Percentiles rank a stretch among this genome's conserved stretches.
Conservation (phyloP, 805 yeast species). For the Ogataea populi-albae region DNA sequence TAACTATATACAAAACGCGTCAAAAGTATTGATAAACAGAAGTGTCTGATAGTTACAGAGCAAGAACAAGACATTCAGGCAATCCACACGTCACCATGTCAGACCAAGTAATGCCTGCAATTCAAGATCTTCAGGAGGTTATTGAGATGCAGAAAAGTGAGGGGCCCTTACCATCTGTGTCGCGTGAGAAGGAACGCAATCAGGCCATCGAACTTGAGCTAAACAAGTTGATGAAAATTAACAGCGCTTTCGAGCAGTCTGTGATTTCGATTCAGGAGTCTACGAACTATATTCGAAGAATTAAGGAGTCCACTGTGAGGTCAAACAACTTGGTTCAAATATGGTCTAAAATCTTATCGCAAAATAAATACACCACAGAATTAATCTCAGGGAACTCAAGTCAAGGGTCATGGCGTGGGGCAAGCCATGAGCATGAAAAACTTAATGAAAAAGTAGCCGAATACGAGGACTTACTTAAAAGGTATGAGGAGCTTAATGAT, state of each 20-base stretch:
- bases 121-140: constrained; percentile 14
- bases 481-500: constrained; percentile 16
- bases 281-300: constrained; percentile 13
- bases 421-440: constrained; percentile 14
- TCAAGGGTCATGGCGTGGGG: constrained; percentile 16
- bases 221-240: constrained; percentile 16
- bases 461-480: constrained; percentile 28
- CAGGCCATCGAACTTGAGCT: constrained; percentile 16
- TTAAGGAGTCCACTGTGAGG: constrained; percentile 17
- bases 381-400: constrained; percentile 32
- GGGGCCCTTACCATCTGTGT: constrained; percentile 6
- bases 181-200: constrained; percentile 11
- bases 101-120: constrained; percentile 14
- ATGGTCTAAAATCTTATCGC: constrained; percentile 62
- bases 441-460: constrained; percentile 22
- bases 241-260: constrained; percentile 17
- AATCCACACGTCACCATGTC: too few species aligned
- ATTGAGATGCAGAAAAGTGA: constrained; percentile 4
- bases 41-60: too few species aligned
- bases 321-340: constrained; percentile 44
- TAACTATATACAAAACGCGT: too few species aligned
- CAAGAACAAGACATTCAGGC: too few species aligned
- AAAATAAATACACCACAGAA: constrained; percentile 52
- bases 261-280: constrained; percentile 18
- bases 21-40: too few species aligned